phyloP scores from a whole-genome alignment of 2,329 filamentous ascomycete genomes.

The Pseudogymnoascus sp. region DNA sequence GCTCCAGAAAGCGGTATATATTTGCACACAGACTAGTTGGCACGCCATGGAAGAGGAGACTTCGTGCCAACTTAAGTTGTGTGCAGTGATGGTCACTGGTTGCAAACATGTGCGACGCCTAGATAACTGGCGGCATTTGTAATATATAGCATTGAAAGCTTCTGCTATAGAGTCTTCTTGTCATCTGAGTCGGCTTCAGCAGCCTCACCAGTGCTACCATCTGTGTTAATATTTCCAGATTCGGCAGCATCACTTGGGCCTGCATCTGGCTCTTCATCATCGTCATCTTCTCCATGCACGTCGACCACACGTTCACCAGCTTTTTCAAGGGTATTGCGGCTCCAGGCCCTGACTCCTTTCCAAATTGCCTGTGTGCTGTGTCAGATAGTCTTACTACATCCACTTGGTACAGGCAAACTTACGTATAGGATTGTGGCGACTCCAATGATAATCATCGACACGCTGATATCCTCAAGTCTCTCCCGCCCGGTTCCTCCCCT shows the following conservation, averaged over 20 bases:
- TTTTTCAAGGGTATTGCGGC: slow-evolving; percentile 62
- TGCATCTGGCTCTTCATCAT: slow-evolving; percentile 40
- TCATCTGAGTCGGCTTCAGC: not conserved
- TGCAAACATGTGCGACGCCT: not conserved
- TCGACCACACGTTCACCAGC: slow-evolving; percentile 77
- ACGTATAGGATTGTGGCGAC: slow-evolving; percentile 71
- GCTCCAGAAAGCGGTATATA: slow-evolving; percentile 38
- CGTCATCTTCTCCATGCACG: slow-evolving; percentile 54
- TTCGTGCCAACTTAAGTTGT: slow-evolving; percentile 93
- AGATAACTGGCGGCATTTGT: not conserved
- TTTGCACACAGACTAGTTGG: slow-evolving; percentile 97
- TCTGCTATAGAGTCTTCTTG: not conserved
- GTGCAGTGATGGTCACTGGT: slow-evolving; percentile 48
- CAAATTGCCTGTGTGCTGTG: slow-evolving; percentile 56
- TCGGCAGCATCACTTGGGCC: not conserved
- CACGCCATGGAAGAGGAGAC: slow-evolving; percentile 67
- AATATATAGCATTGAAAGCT: not conserved
- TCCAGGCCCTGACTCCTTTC: slow-evolving; percentile 70
- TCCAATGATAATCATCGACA: slow-evolving; percentile 72
- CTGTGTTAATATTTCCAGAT: not conserved
- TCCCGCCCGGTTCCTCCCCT: slow-evolving; percentile 63
- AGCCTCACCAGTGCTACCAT: not conserved
- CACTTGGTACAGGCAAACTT: slow-evolving; percentile 33
- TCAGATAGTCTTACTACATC: not conserved
- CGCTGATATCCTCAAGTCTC: slow-evolving; percentile 69